Evolutionary conservation across 139 green algal genomes (phyloP), one percentile per base, ranked within the genome.

Genomic region (Coccomyxa sp.): DNA sequence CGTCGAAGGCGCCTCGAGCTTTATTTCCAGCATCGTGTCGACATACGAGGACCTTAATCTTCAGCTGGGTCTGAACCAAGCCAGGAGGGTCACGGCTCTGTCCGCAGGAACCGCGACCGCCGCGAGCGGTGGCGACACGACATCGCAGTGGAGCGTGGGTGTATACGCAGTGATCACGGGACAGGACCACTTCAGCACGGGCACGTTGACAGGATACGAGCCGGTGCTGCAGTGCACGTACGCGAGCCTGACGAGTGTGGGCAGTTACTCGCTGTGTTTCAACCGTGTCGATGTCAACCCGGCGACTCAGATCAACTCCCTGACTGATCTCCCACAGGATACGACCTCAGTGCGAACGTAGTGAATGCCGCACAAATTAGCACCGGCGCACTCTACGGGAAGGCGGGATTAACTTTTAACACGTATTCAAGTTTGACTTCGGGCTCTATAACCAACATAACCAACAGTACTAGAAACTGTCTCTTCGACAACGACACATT

Each of bases 401-500:
- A 58, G 44, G 44, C 44, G 44, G 44, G 44, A 58, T 58, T 58
- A 58, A 58, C 44, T 10, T 58, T 58, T 14, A 58, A 58, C 44
- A 27, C 44, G 10, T 58, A 58, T 58, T 58, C 44, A 58, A 58
- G 44, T 14, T 58, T 58, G 44, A 27, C 44, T 58, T 58, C 44
- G 44, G 44, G 44, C 44, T 14, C 14, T 27, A 14, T 58, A 58
- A 58, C 12, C 14, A 58, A 58, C 44, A 14, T 58, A 58, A 58
- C 12, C 14, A 58, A 58, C 44, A 58, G 44, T 58, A 58, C 44
- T 58, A 58, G 44, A 58, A 58, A 58, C 44, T 58, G 44, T 14
- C 44, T 58, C 44, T 58, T 58, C 44, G 44, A 58, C 44, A 58
- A 58, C 44, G 44, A 58, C 44, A 58, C 44, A 58, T 58, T 58